Percentiles rank a stretch among this genome's conserved stretches.
Conservation (phyloP, 345 rosid genomes). For the Aquilaria yunnanensis region DNA sequence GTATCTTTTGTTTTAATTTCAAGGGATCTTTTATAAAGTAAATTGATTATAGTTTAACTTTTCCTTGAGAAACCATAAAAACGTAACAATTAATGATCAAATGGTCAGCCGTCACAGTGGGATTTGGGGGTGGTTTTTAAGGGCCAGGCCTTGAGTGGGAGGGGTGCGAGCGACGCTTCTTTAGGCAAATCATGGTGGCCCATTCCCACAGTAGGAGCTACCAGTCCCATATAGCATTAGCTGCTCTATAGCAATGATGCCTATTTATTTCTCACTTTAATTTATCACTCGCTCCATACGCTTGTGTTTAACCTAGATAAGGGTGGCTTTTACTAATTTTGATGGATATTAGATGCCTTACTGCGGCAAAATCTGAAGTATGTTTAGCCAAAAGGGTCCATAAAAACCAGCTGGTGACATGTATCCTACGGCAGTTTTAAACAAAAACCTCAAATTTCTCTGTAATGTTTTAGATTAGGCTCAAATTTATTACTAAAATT, state of each 20-base stretch:
- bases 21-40: neutral
- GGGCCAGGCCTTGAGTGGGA: slow-evolving; percentile 7
- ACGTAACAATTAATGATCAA: slow-evolving; percentile 17
- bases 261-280: slow-evolving; percentile 8
- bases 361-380: too few species aligned
- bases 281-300: neutral
- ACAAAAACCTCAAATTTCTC: too few species aligned
- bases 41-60: neutral
- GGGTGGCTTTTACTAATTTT: too few species aligned
- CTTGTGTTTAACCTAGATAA: too few species aligned
- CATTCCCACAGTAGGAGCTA: slow-evolving; percentile 14
- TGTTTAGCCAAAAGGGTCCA: too few species aligned
- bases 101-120: slow-evolving; percentile 27
- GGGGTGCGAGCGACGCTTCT: slow-evolving; percentile 17
- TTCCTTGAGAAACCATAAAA: too few species aligned
- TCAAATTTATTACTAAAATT: too few species aligned
- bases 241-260: slow-evolving; percentile 30
- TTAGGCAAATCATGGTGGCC: slow-evolving; percentile 28
- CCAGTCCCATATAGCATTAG: slow-evolving; percentile 2
- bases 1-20: neutral
- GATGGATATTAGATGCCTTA: too few species aligned
- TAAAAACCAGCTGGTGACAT: too few species aligned
- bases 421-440: too few species aligned
- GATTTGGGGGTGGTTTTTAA: slow-evolving; percentile 22
- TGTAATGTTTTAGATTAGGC: too few species aligned